These are phyloP conservation scores for Aphanomyces stellatus DNA, from an alignment of 352 stramenopile species.

Conservation along the genomic window DNA sequence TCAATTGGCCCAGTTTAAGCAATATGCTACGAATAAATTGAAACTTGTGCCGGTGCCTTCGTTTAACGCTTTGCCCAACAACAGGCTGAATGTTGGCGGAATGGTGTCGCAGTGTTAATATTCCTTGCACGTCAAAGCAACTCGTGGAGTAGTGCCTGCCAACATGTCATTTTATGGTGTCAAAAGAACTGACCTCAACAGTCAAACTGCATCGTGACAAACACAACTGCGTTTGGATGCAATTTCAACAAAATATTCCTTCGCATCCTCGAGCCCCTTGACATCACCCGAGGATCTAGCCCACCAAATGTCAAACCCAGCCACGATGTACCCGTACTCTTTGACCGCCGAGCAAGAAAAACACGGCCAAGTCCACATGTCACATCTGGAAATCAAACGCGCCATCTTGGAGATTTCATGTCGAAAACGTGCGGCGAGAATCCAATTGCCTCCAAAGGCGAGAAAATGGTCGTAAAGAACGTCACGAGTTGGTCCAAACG, in stretches of 20 bases:
- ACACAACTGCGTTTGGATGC: slow-evolving; percentile 51
- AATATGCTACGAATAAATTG: no score
- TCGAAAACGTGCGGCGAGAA: no score
- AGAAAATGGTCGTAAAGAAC: slow-evolving; percentile 63
- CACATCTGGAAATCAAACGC: no score
- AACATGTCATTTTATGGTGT: background rate
- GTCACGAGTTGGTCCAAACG: slow-evolving; percentile 56
- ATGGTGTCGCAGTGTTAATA: slow-evolving; percentile 84
- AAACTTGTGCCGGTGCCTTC: slow-evolving; percentile 51
- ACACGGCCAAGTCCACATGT: no score
- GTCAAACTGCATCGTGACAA: slow-evolving; percentile 82
- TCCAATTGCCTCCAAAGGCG: no score
- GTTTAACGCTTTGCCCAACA: slow-evolving; percentile 88
- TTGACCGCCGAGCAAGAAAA: no score
- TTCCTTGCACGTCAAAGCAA: slow-evolving; percentile 85
- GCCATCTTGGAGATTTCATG: no score
- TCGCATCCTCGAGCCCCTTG: slow-evolving; percentile 65
- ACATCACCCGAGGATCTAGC: slow-evolving; percentile 36
- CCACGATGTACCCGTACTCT: slow-evolving; percentile 31
- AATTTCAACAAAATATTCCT: slow-evolving; percentile 73
- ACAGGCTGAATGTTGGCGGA: slow-evolving; percentile 75
- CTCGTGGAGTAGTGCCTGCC: slow-evolving; percentile 46
- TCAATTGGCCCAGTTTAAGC: slow-evolving; percentile 83
- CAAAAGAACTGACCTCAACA: slow-evolving; percentile 34
- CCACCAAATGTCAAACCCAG: no score